Base-by-base conservation (phyloP, 352 stramenopile species). In the Phytophthora lateralis region DNA sequence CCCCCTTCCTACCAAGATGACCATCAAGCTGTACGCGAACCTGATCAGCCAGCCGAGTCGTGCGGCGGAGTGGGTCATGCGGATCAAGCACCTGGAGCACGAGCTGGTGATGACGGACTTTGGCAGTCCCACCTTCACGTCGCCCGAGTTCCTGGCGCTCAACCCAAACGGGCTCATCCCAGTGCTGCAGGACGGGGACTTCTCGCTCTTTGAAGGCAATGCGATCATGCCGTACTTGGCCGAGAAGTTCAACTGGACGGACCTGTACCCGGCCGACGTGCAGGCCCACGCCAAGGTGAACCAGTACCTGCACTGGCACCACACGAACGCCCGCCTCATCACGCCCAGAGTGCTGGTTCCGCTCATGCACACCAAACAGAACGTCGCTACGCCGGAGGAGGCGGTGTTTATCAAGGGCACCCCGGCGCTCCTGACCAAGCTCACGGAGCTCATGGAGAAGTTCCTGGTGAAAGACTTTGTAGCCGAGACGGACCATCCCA, bases 221-320 rank as follows among this genome's bases (percentile, higher is more conserved):
- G 76, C 76, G 20, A 83, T 85, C 49, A 43, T 86, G 26, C 47
- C 52, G 41, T 86, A 86, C 46, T 44, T 86, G 35, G 74, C 74
- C 17, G 55, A 81, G 39, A 80, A 82, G 67, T 56, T 79, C 58
- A 53, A 55, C 47, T 77, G 60, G 59, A 64, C 66, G 12, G 70
- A 82, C 65, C 26, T 83, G 41, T 86, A 85, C 52, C 76, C 74
- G 47, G 66, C 45, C 12, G 74, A 85, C 29, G 29, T 73, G 12
- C 55, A 73, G 18, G 63, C 67, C 39, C 78, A 77, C 38, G 75
- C 78, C 39, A 88, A 88, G 56, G 63, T 88, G 46, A 76, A 88
- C 71, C 61, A 88, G 65, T 80, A 85, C 58, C 60, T 88, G 20
- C 71, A 83, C 62, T 89, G 78, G 78, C 78, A 88, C 61, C 78